Base-by-base conservation (phyloP, 176 grass and related monocot species). In the Thinopyrum elongatum region DNA sequence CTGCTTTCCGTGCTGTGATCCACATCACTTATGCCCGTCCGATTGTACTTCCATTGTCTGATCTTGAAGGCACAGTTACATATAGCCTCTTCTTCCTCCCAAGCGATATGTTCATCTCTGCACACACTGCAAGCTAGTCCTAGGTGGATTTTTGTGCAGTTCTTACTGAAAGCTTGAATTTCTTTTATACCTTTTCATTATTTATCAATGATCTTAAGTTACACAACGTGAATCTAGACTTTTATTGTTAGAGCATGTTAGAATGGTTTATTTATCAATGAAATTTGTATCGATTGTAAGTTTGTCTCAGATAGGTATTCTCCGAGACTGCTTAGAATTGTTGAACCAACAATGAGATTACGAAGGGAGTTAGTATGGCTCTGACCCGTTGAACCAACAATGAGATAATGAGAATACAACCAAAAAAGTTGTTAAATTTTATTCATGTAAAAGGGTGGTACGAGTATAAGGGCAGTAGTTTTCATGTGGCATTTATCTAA, bases 321-420 rank as follows among this genome's bases (percentile, higher is more conserved):
- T 35, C 26, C 26, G 57, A 44, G 33, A 36, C 51, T 69, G 6
- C 28, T 46, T 88, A 65, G 25, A 76, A 42, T 57, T 51, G 62
- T 75, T 65, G 39, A 75, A 16, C 59, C 62, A 75, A 19, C 85
- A 81, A 19, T 87, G 70, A 46, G 38, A 73, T 73, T 44, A 73
- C 16, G 49, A 53, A 53, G 49, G 49, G 49, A 53, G 49, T 53
- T 53, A 53, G 49, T 53, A 53, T 53, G 49, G 49, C 49, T 53
- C 49, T 53, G 49, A 53, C 16, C 49, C 7, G 17, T 53, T 53
- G 49, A 53, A 53, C 2, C 49, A 53, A 53, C 16, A 53, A 53
- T 53, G 49, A 53, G 16, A 53, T 53, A 53, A 53, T 31, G 29
- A 65, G 22, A 87, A 74, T 65, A 31, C 69, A 7, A 51, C 29